Conservation (phyloP, 768 basidiomycete genomes). For the Arthromyces matolae region DNA sequence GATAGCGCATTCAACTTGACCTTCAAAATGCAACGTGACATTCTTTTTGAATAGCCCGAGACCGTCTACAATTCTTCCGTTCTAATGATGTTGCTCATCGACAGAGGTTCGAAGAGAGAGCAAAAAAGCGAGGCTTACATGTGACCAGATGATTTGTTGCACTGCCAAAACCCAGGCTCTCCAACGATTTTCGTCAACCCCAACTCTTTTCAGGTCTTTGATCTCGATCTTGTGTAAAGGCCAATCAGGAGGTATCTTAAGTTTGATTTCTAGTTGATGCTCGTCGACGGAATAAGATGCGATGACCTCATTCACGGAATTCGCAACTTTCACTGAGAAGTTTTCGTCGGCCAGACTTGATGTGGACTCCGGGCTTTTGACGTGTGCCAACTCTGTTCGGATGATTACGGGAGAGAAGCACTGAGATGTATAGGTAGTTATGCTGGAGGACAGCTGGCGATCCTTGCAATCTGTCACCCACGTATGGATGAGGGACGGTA, state of each 20-base stretch:
- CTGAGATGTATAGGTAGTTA: conserved; percentile 75
- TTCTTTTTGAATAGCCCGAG: conserved; percentile 91
- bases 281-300: conserved; percentile 90
- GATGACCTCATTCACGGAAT: conserved; percentile 73
- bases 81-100: conserved; percentile 41
- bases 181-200: conserved; percentile 89
- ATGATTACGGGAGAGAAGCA: conserved; percentile 91
- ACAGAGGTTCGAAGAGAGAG: background rate
- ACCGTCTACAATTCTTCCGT: conserved; percentile 86
- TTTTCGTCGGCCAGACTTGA: conserved; percentile 72
- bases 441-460: conserved; percentile 73
- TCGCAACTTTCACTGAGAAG: conserved; percentile 73
- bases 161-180: conserved; percentile 90
- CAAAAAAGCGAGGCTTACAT: conserved; percentile 49
- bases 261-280: conserved; percentile 82
- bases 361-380: conserved; percentile 51
- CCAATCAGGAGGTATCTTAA: conserved; percentile 87
- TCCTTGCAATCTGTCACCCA: conserved; percentile 91
- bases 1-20: conserved; percentile 94
- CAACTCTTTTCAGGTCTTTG: conserved; percentile 78
- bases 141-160: conserved; percentile 84
- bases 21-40: conserved; percentile 89
- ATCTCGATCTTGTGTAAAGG: conserved; percentile 87
- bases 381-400: conserved; percentile 71
- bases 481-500: conserved; percentile 80